Percentiles rank a stretch among this genome's conserved stretches.
Conservation (phyloP, 371 early-diverging fungal species). For the Mucor mucedo region DNA sequence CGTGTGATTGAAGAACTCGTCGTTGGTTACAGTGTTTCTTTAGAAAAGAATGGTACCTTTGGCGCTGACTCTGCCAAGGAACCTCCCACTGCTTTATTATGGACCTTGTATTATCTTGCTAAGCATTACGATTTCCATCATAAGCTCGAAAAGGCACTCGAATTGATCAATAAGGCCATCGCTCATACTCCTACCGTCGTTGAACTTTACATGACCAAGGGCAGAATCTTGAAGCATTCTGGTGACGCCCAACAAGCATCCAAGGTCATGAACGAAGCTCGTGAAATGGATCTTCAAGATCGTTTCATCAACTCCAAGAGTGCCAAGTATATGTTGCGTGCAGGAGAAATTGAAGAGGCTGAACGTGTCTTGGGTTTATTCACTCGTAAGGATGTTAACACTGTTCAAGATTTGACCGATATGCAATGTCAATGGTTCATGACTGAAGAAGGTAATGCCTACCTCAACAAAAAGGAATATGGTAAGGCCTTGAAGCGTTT, state of each 20-base stretch:
- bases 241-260: conserved; percentile 77
- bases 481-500: conserved; percentile 89
- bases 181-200: conserved; percentile 86
- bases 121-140: conserved; percentile 82
- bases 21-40: conserved; percentile 58
- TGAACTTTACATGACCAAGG: conserved; percentile 92
- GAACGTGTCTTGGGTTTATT: conserved; percentile 85
- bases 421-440: conserved; percentile 94
- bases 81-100: conserved; percentile 82
- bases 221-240: conserved; percentile 91
- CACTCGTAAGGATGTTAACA: conserved; percentile 79
- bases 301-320: conserved; percentile 95
- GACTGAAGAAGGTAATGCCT: conserved; percentile 76
- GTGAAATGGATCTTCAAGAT: conserved; percentile 92
- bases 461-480: conserved; percentile 66
- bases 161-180: conserved; percentile 81
- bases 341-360: conserved; percentile 80
- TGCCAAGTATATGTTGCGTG: conserved; percentile 92
- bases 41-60: conserved; percentile 59
- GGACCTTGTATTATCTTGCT: conserved; percentile 89
- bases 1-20: conserved; percentile 68
- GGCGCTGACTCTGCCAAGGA: conserved; percentile 60
- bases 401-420: conserved; percentile 83
- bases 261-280: conserved; percentile 81
- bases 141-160: conserved; percentile 72